These are phyloP conservation scores for Fraxinus nigra DNA, from an alignment of 305 asterid genomes.

Conservation along the genomic window DNA sequence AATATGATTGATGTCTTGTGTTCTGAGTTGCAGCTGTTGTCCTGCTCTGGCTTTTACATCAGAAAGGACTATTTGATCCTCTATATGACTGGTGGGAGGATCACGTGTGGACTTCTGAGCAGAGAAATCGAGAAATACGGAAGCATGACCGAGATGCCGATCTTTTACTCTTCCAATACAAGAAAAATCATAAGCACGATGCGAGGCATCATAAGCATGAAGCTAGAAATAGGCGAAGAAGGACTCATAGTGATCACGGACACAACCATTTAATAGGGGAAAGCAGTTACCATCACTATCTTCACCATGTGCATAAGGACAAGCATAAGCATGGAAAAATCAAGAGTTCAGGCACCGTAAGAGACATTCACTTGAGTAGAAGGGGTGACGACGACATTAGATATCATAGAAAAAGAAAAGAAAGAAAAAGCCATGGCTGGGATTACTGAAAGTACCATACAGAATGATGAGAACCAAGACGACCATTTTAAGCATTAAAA, in stretches of 20 bases:
- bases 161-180: constrained; percentile 24
- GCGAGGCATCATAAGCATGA: constrained; percentile 45
- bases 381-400: constrained; percentile 35
- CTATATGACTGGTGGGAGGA: constrained; percentile 96
- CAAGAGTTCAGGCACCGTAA: constrained; percentile 37
- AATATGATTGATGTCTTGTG: constrained; percentile 9
- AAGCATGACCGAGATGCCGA: constrained; percentile 36
- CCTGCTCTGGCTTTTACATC: constrained; percentile 79
- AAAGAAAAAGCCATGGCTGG: constrained; percentile 29
- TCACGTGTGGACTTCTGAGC: constrained; percentile 48
- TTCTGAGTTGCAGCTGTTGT: constrained; percentile 54
- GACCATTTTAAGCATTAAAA: constrained; percentile 28
- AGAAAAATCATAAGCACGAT: constrained; percentile 39
- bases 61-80: constrained; percentile 81
- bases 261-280: constrained; percentile 37
- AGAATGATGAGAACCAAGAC: constrained; percentile 26
- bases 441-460: constrained; percentile 19
- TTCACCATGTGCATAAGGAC: constrained; percentile 75
- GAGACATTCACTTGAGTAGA: constrained; percentile 28
- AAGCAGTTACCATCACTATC: constrained; percentile 53
- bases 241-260: constrained; percentile 26
- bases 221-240: constrained; percentile 39
- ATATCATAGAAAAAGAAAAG: constrained; percentile 41
- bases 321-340: constrained; percentile 58
- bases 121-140: constrained; percentile 21